These are phyloP conservation scores for Myxozyma nipponensis DNA, from an alignment of 805 yeast genomes.

Conservation along the genomic window DNA sequence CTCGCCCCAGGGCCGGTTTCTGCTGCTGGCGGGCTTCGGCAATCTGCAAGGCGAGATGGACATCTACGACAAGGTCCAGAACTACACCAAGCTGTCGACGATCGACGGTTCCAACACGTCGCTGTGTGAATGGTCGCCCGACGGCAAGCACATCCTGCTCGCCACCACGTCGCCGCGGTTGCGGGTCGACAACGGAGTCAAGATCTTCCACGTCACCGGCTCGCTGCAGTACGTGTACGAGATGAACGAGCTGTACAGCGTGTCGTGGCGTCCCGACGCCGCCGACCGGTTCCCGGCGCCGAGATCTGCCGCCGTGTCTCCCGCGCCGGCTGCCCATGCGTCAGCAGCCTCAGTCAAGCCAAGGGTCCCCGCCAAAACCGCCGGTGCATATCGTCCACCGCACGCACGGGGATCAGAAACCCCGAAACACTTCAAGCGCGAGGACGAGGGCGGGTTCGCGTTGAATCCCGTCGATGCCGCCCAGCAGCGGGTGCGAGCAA, in stretches of 20 bases:
- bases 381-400: constrained; percentile 96
- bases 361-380: constrained; percentile 51
- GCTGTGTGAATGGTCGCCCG: constrained; percentile 98
- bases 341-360: constrained; percentile 54
- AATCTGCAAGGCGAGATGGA: constrained; percentile 96
- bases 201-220: constrained; percentile 87
- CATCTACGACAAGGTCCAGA: constrained; percentile 84
- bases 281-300: constrained; percentile 51
- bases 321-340: constrained; percentile 63
- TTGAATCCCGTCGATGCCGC: constrained; percentile 23
- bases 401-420: constrained; percentile 63
- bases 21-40: constrained; percentile 95
- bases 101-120: constrained; percentile 93
- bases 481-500: constrained; percentile 18
- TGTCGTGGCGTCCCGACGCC: constrained; percentile 74
- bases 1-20: constrained; percentile 90
- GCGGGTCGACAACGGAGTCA: constrained; percentile 92
- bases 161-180: constrained; percentile 97
- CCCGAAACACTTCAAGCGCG: constrained; percentile 33
- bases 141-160: constrained; percentile 86
- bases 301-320: constrained; percentile 33
- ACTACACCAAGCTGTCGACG: constrained; percentile 71
- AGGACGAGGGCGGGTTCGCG: constrained; percentile 28
- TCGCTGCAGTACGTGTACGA: constrained; percentile 72
- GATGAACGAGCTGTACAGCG: constrained; percentile 73